Base-by-base conservation (phyloP, 2,329 filamentous ascomycete species). In the Thielaviopsis musarum region DNA sequence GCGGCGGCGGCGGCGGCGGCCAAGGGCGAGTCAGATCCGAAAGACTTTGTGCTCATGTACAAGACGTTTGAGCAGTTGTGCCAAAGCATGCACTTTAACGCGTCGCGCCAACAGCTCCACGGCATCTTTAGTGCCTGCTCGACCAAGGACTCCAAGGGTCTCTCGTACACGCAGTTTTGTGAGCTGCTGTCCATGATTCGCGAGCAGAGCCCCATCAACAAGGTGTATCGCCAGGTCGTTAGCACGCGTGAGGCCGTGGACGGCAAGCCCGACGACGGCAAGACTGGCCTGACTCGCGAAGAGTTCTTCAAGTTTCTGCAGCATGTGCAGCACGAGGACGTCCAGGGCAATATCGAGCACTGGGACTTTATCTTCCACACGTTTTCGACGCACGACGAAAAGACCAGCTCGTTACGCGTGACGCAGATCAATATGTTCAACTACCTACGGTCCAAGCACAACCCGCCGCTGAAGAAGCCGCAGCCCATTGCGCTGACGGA, bases 51-150 rank as follows among this genome's bases (percentile, higher is more conserved):
- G 57, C 84, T 91, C 65, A 81, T 95, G 58, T 76, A 78, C 17
- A 87, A 87, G 12, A 85, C 30, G 30, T 34, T 95, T 30, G 85
- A 91, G 68, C 83, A 84, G 61, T 78, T 97, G 15, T 97, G 93
- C 72, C 86, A 87, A 62, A 91, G 85, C 66, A 76, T 97, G 54
- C 91, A 97, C 69, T 95, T 98, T 66, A 91, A 96, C 70, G 89
- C 88, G 66, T 87, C 89, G 1, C 82, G 84, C 62, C 79, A 81
- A 59, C 84, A 87, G 53, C 75, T 97, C 4, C 82, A 81, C 59
- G 75, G 78, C 34, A 87, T 86, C 65, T 96, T 97, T 66, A 75
- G 80, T 60, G 77, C 81, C 61, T 88, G 87, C 5, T 87, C 91
- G 66, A 73, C 74, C n/a, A 77, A 78, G 24, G 73, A 74, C 56